Percentiles rank a stretch among this genome's conserved stretches.
phyloP scores from a whole-genome alignment of 2,329 filamentous ascomycete species.

The Raffaelea deltoideospora region DNA sequence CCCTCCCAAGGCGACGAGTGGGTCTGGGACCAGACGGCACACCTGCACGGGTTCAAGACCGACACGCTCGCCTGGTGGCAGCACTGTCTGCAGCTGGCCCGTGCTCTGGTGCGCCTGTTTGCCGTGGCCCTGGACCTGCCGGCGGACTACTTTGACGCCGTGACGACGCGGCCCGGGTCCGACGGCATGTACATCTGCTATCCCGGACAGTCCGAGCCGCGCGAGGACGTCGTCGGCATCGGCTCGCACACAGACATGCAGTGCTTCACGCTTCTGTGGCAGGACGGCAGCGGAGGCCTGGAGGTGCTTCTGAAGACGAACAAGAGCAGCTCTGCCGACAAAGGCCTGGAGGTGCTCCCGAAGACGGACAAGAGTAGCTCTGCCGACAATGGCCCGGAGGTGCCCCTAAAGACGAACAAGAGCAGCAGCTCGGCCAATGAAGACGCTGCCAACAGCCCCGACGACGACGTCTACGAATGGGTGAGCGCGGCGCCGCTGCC shows the following conservation, averaged over 20 bases:
- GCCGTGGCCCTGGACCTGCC: conserved; percentile 10
- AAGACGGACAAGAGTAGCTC: too few relatives aligned
- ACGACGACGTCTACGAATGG: conserved; percentile 16
- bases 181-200: conserved; percentile 14
- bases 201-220: conserved; percentile 9
- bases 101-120: conserved; percentile 10
- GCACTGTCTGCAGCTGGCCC: conserved; percentile 9
- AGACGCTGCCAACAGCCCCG: conserved; percentile 13
- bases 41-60: conserved; percentile 10
- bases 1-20: conserved; percentile 9
- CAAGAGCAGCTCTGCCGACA: too few relatives aligned
- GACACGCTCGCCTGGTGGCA: conserved; percentile 12
- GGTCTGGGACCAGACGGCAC: conserved; percentile 12
- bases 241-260: conserved; percentile 33
- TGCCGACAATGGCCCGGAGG: conserved; percentile 9
- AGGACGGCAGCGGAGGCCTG: conserved; percentile 25
- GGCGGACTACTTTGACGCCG: conserved; percentile 21
- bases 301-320: conserved; percentile 19
- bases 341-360: conserved; percentile 24
- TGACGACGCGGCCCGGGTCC: conserved; percentile 20
- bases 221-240: conserved; percentile 23
- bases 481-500: conserved; percentile 26
- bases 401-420: too few relatives aligned
- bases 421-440: neutral
- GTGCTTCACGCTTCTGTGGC: conserved; percentile 33